Evolutionary conservation across 192 early-diverging fungal species (phyloP).

Genomic region (Coemansia sp.): DNA sequence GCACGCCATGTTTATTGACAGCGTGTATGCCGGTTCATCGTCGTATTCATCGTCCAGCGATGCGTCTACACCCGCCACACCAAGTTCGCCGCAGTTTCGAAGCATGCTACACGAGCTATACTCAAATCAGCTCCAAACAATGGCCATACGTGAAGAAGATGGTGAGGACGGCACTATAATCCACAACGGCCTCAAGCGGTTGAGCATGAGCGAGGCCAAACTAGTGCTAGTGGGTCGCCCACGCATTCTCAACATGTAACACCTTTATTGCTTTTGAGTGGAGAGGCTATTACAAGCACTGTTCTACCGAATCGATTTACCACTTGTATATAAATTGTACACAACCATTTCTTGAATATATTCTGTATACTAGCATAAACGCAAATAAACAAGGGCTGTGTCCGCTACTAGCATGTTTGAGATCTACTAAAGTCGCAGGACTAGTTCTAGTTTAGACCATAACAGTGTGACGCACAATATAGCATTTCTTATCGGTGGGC

Average conservation of each 20-base stretch:
- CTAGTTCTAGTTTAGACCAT: background rate
- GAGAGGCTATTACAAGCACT: background rate
- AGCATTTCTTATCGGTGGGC: background rate
- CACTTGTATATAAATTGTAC: background rate
- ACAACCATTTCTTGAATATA: background rate
- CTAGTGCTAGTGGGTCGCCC: constrained; percentile 26
- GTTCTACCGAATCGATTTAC: background rate
- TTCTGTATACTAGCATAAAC: background rate
- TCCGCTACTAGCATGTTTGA: background rate
- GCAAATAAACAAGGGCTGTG: background rate
- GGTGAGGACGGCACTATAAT: constrained; percentile 32
- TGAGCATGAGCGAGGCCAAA: constrained; percentile 30
- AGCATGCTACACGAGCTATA: constrained; percentile 26
- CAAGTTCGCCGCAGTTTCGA: constrained; percentile 10
- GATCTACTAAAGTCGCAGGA: background rate
- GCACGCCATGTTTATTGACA: background rate
- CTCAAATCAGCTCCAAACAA: constrained; percentile 6
- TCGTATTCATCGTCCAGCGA: constrained; percentile 19
- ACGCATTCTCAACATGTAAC: constrained; percentile 34
- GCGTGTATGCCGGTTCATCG: background rate
- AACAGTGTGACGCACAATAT: background rate
- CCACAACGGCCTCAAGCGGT: constrained; percentile 37
- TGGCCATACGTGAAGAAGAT: constrained; percentile 37
- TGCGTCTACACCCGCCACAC: constrained; percentile 2
- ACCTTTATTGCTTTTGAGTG: background rate